Conservation (phyloP, 352 stramenopile genomes). For the Globisporangium okanoganense region DNA sequence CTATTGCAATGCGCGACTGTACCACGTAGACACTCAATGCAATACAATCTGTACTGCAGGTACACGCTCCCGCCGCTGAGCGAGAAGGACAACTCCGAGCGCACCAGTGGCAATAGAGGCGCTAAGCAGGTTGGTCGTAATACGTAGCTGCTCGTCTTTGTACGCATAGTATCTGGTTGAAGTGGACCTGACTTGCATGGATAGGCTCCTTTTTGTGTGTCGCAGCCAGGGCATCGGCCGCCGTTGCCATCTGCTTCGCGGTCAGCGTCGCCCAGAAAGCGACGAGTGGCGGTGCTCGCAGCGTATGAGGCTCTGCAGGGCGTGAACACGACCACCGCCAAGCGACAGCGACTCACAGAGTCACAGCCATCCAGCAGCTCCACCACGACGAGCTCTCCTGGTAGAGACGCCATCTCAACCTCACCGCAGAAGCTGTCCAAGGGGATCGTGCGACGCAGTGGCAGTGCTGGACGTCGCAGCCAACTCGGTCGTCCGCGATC, state of each 20-base stretch:
- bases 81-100: background rate
- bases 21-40: background rate
- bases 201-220: slow-evolving; percentile 1
- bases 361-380: background rate
- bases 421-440: background rate
- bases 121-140: background rate
- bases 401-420: background rate
- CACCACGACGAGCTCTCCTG: background rate
- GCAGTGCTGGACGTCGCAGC: background rate
- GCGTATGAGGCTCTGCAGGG: background rate
- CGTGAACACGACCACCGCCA: background rate
- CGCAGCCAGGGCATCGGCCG: background rate
- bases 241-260: background rate
- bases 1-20: no score
- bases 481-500: slow-evolving; percentile 18
- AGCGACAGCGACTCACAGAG: background rate
- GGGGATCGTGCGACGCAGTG: slow-evolving; percentile 5
- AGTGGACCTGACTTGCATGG: background rate
- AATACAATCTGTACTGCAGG: background rate
- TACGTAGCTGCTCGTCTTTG: slow-evolving; percentile 4
- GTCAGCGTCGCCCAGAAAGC: background rate
- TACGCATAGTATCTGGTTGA: background rate
- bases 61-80: background rate
- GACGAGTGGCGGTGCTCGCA: background rate
- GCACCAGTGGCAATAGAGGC: background rate